These are phyloP conservation scores for Botrytis sinoallii DNA, from an alignment of 2,329 filamentous ascomycete species.

Conservation along the genomic window DNA sequence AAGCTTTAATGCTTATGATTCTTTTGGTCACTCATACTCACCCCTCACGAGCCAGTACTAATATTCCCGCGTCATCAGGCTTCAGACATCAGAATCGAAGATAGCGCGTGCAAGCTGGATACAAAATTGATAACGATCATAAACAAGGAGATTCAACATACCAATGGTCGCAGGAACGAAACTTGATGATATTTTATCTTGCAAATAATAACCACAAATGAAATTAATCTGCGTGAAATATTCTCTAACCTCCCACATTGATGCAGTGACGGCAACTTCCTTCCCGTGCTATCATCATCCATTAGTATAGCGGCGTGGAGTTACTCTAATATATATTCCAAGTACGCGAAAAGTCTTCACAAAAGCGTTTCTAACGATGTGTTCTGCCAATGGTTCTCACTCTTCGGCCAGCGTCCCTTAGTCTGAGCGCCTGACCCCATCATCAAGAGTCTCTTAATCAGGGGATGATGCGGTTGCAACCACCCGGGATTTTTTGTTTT, in stretches of 20 bases:
- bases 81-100: too few species aligned
- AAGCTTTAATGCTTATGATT: too few species aligned
- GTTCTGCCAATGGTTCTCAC: not conserved
- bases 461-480: not conserved
- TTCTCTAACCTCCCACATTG: not conserved
- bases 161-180: too few species aligned
- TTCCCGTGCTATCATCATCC: not conserved
- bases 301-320: not conserved
- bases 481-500: not conserved
- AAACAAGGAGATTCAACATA: too few species aligned
- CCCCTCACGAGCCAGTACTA: too few species aligned
- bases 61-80: too few species aligned
- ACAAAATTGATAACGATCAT: too few species aligned
- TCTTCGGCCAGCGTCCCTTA: slow-evolving; percentile 1
- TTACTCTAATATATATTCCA: not conserved
- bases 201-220: not conserved
- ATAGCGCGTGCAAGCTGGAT: too few species aligned
- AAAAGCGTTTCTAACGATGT: slow-evolving; percentile 9
- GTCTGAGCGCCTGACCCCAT: not conserved
- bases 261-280: not conserved
- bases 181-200: not conserved
- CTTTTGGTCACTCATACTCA: too few species aligned
- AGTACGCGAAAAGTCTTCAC: not conserved
- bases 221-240: not conserved
- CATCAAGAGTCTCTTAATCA: slow-evolving; percentile 2